Base-by-base conservation (phyloP, 495 filamentous ascomycete species). In the Podospora anserina region DNA sequence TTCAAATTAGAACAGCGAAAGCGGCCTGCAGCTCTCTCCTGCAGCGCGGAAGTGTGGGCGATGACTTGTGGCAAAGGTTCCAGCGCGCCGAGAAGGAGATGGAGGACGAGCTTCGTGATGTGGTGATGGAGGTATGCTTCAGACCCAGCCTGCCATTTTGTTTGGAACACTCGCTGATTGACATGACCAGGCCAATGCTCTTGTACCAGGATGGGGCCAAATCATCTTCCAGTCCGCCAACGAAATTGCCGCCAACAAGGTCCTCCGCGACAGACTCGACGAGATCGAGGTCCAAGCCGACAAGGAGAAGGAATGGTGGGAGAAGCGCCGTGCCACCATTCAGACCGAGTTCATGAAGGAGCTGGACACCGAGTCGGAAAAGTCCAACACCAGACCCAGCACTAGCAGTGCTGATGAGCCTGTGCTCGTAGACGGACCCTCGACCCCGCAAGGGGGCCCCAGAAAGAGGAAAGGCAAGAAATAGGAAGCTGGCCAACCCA, bases 31-130 rank as follows among this genome's bases (percentile, higher is more conserved):
- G 90, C 69, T 88, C 88, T 63, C 82, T 99, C 56, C 78, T 98
- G 62, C 92, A 96, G 80, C 84, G 91, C 58, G 96, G 96, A 1
- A 94, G 91, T 77, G 93, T 99, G 1, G 94, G 96, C 7, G 96
- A 99, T 80, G 95, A 99, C 78, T 78, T 98, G 56, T 97, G 93
- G 91, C 95, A 97, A 82, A 84, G 95, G 54, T 96, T 97, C 77
- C 75, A 87, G 73, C 83, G 91, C 55, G 95, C 94, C 28, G 95
- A 99, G 85, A 94, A 94, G 83, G 95, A 98, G 83, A 96, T 97
- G 82, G 93, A 99, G 79, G 94, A 93, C 68, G 95, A 99, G 79
- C 82, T 99, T 44, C 84, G 90, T 69, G 95, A 99, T 81, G 93
- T 97, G 56, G 92, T 97, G 44, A 86, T 89, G 72, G 95, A 99